phyloP scores from a whole-genome alignment of 257 asterid species.

The Capsicum baccatum region DNA sequence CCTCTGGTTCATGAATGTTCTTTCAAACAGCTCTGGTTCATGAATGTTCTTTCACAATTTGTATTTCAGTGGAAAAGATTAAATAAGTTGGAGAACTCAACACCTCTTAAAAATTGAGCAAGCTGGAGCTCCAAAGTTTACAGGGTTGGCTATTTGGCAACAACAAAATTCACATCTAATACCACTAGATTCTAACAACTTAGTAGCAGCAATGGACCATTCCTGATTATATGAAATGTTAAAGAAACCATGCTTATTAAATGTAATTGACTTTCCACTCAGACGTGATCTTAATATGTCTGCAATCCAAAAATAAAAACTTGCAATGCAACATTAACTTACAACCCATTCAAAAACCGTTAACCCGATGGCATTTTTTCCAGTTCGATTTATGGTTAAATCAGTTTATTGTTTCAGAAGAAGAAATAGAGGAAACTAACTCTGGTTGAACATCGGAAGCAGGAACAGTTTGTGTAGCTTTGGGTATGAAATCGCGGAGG shows the following conservation, averaged over 20 bases:
- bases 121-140: too few species aligned
- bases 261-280: not conserved
- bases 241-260: not conserved
- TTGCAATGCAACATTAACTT: not conserved
- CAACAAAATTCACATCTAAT: not conserved
- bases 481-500: conserved; percentile 69
- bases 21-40: not conserved
- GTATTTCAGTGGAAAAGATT: not conserved
- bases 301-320: not conserved
- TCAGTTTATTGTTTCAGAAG: too few species aligned
- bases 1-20: not conserved
- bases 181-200: not conserved
- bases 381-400: too few species aligned
- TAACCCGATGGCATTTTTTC: too few species aligned
- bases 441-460: conserved; percentile 53
- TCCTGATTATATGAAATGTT: not conserved
- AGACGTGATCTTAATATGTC: not conserved
- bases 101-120: too few species aligned
- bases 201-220: not conserved
- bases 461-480: conserved; percentile 50
- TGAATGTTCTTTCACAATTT: not conserved
- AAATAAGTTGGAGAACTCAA: not conserved
- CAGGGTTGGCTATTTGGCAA: not conserved
- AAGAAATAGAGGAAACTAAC: conserved; percentile 47
- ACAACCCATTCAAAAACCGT: too few species aligned